phyloP scores from a whole-genome alignment of 345 rosid species.

The Eucalyptus regnans region DNA sequence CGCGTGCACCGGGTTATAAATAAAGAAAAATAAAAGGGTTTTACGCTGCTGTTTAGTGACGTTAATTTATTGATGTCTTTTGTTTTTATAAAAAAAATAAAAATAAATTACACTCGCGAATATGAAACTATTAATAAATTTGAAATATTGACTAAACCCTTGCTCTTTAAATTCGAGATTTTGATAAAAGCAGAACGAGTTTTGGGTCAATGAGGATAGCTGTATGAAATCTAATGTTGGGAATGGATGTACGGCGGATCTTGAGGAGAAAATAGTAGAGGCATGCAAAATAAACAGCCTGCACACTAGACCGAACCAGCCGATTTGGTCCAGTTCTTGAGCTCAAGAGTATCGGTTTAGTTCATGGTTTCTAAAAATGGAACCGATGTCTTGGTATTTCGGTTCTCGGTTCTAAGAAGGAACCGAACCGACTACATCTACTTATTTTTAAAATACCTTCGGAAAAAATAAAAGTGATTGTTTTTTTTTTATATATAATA shows the following conservation, averaged over 20 bases:
- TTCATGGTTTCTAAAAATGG: too few relatives aligned
- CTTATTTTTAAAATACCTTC: too few relatives aligned
- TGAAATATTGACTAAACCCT: background rate
- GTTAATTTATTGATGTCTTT: background rate
- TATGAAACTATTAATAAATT: background rate
- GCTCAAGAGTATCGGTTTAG: rapidly evolving
- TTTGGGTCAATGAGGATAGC: background rate
- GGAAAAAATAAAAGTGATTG: rapidly evolving
- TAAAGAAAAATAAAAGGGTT: background rate
- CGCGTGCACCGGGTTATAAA: background rate
- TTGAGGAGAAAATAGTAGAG: background rate
- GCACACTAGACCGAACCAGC: rapidly evolving
- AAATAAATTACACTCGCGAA: too few relatives aligned
- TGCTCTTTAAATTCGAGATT: background rate
- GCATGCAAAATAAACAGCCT: too few relatives aligned
- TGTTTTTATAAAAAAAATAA: background rate
- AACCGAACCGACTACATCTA: rapidly evolving
- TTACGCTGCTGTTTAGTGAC: background rate
- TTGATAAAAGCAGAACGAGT: background rate
- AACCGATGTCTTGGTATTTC: rapidly evolving
- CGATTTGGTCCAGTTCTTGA: rapidly evolving
- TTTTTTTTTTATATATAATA: too few relatives aligned
- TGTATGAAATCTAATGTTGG: background rate
- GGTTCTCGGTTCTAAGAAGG: rapidly evolving
- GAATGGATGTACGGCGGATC: background rate